These are phyloP conservation scores for Chernovozyma aurita DNA, from an alignment of 1,139 yeast genomes.

Conservation along the genomic window DNA sequence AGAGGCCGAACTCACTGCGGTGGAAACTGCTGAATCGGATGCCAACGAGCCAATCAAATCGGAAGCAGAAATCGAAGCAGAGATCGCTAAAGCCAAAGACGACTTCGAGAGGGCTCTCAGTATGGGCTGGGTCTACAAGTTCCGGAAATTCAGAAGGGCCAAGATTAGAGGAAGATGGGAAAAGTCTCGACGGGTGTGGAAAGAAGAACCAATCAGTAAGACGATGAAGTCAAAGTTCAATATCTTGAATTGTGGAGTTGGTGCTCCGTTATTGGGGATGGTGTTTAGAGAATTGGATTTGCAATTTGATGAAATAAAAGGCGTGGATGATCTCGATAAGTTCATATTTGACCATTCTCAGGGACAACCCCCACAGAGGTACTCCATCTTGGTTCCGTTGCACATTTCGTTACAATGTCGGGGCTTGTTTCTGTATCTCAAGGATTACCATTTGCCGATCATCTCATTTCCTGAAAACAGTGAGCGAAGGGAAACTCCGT, in stretches of 20 bases:
- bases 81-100: conserved; percentile 32
- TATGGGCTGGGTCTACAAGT: conserved; percentile 62
- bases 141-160: conserved; percentile 19
- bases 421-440: conserved; percentile 28
- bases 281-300: conserved; percentile 30
- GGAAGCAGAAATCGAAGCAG: conserved; percentile 22
- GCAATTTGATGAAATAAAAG: conserved; percentile 22
- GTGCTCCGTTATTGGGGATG: conserved; percentile 33
- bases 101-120: conserved; percentile 48
- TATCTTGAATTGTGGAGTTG: conserved; percentile 31
- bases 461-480: conserved; percentile 36
- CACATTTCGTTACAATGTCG: conserved; percentile 26
- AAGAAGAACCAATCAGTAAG: conserved; percentile 29
- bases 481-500: conserved; percentile 4
- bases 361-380: conserved; percentile 37
- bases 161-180: conserved; percentile 25
- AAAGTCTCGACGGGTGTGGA: conserved; percentile 30
- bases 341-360: conserved; percentile 35
- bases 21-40: background rate
- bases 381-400: conserved; percentile 39
- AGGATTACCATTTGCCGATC: conserved; percentile 42
- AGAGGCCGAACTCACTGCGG: background rate
- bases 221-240: conserved; percentile 30
- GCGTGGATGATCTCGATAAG: conserved; percentile 28
- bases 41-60: conserved; percentile 6